phyloP scores from a whole-genome alignment of 306 rosid genomes.

The Inga leiocalycina region DNA sequence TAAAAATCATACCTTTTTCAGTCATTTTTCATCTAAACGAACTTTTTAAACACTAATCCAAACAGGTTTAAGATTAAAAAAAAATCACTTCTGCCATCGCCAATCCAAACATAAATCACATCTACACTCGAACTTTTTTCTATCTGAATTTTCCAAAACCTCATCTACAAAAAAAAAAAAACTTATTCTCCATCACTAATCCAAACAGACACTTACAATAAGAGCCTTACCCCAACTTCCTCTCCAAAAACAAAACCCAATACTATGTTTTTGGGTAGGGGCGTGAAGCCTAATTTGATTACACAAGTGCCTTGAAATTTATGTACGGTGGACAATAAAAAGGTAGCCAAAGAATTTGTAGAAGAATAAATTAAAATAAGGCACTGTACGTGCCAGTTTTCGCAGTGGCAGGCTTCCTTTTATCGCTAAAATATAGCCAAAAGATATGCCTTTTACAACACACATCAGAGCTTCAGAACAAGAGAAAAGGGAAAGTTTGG shows the following conservation, averaged over 20 bases:
- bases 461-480: neutral
- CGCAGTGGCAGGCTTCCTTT: slow-evolving; percentile 2
- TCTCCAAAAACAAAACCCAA: neutral
- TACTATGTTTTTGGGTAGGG: neutral
- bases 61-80: no score
- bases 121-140: no score
- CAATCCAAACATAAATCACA: no score
- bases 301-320: no score
- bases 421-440: slow-evolving; percentile 7
- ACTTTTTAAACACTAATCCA: no score
- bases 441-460: slow-evolving; percentile 18
- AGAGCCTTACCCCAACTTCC: neutral
- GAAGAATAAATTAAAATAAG: neutral
- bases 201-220: no score
- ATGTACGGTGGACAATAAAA: neutral
- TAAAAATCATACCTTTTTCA: no score
- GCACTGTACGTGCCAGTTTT: neutral
- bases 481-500: neutral
- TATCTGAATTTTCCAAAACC: no score
- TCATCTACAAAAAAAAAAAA: no score
- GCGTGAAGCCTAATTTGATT: neutral
- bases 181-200: no score
- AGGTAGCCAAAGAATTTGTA: neutral
- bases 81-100: no score
- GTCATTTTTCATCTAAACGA: no score